Base-by-base conservation (phyloP, 2,329 filamentous ascomycete genomes). In the Arthrobotrys iridis region DNA sequence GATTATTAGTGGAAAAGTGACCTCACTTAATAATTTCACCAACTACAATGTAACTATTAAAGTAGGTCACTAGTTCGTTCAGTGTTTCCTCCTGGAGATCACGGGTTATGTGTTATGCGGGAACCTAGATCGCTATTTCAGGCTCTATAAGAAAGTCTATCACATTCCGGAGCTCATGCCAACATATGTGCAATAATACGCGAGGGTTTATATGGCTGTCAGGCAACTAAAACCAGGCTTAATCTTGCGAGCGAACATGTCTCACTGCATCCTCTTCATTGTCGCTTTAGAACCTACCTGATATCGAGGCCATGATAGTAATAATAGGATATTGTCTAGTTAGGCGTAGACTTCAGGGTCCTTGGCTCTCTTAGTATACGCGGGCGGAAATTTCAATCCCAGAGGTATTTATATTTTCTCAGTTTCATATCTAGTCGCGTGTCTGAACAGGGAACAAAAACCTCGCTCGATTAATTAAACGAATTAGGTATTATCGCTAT, bases 401-500 rank as follows among this genome's bases (percentile, higher is more conserved):
- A n/a, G n/a, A n/a, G n/a, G n/a, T n/a, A n/a, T n/a, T n/a, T n/a
- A n/a, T n/a, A n/a, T n/a, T n/a, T n/a, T n/a, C n/a, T n/a, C n/a
- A n/a, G n/a, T n/a, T n/a, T n/a, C n/a, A n/a, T n/a, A n/a, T n/a
- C n/a, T n/a, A n/a, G n/a, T n/a, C n/a, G n/a, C n/a, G n/a, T n/a
- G n/a, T n/a, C n/a, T n/a, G n/a, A n/a, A n/a, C n/a, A n/a, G n/a
- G n/a, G n/a, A n/a, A n/a, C n/a, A n/a, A n/a, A n/a, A n/a, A n/a
- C n/a, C n/a, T 52, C 26, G 26, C 26, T 20, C 33, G 11, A 37
- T 37, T 35, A 13, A 55, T 55, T 62, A 46, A 43, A 41, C 43
- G 41, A 28, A 41, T 40, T 63, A 41, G 40, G 30, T 8, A 65
- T 55, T 50, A 55, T 55, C n/a, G 26, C 45, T 55, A 55, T 45